These are phyloP conservation scores for Tetrahymena elliotti DNA, from an alignment of 73 alveolate species.

Conservation along the genomic window DNA sequence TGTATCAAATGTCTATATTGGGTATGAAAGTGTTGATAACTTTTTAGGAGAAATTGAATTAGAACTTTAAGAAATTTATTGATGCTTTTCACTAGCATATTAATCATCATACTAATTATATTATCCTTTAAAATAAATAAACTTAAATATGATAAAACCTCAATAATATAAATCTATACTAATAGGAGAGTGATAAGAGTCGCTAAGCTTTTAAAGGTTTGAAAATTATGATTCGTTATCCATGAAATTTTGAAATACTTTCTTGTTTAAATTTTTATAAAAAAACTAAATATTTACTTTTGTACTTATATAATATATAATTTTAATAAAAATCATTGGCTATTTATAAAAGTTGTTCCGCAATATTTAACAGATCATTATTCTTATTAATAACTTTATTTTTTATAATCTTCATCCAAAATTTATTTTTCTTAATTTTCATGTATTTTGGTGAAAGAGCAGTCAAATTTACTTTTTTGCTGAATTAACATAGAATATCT, in stretches of 20 bases:
- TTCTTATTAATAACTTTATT: background rate
- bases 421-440: too few species aligned
- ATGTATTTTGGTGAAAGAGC: background rate
- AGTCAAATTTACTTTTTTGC: background rate
- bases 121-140: background rate
- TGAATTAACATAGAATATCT: background rate
- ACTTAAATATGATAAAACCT: background rate
- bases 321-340: background rate
- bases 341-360: background rate
- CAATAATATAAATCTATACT: background rate
- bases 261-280: too few species aligned
- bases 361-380: background rate
- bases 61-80: background rate
- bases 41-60: background rate
- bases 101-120: background rate
- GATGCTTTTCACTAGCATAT: background rate
- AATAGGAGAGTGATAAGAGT: background rate
- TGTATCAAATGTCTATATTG: background rate
- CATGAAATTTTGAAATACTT: background rate
- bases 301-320: too few species aligned
- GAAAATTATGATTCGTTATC: background rate
- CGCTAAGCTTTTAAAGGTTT: background rate
- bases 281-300: background rate
- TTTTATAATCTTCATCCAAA: background rate
- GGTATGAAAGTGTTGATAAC: background rate